Evolutionary conservation across 2,329 filamentous ascomycete genomes (phyloP).

Genomic region (Beauveria scarabaeidicola): DNA sequence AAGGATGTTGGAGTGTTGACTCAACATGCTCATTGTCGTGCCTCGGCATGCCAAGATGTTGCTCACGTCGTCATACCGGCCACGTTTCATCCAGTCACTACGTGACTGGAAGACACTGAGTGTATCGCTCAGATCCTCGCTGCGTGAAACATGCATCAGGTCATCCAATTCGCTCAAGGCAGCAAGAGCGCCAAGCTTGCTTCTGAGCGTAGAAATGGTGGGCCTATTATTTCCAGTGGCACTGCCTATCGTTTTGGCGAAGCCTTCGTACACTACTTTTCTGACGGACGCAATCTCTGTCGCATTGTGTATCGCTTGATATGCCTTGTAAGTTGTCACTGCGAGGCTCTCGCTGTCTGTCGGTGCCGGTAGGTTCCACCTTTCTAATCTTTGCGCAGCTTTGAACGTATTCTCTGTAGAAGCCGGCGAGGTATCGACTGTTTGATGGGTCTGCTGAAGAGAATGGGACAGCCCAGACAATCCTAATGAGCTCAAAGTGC

Average conservation of each 20-base stretch:
- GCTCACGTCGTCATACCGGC: constrained; percentile 70
- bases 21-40: constrained; percentile 72
- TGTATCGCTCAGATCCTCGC: constrained; percentile 51
- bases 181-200: constrained; percentile 55
- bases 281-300: constrained; percentile 45
- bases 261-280: constrained; percentile 53
- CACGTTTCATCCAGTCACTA: constrained; percentile 72
- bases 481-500: constrained; percentile 70
- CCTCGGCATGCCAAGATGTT: constrained; percentile 76
- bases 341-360: constrained; percentile 51
- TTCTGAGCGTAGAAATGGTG: constrained; percentile 43
- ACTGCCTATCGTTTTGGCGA: constrained; percentile 51
- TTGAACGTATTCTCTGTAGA: constrained; percentile 66
- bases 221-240: constrained; percentile 38
- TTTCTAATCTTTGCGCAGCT: constrained; percentile 73
- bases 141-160: constrained; percentile 52
- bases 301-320: constrained; percentile 68
- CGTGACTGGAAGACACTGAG: constrained; percentile 57
- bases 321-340: constrained; percentile 67
- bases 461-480: constrained; percentile 79
- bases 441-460: constrained; percentile 60
- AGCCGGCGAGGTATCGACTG: constrained; percentile 45
- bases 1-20: constrained; percentile 58
- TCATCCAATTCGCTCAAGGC: constrained; percentile 77
- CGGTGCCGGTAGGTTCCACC: constrained; percentile 84